phyloP scores from a whole-genome alignment of 352 stramenopile species.

The Phytophthora citrophthora region DNA sequence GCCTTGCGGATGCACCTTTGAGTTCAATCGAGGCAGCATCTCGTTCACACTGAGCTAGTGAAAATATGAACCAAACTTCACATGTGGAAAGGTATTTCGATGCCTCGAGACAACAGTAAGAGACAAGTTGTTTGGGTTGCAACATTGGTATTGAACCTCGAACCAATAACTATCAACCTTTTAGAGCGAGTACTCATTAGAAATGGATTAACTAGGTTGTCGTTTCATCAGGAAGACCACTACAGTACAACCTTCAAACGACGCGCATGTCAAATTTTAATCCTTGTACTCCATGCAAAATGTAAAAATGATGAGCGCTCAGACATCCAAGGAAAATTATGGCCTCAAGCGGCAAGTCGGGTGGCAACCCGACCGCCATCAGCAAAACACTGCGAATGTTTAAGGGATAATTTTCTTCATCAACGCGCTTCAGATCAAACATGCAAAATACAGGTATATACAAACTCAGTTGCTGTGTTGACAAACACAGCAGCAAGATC shows the following conservation, averaged over 20 bases:
- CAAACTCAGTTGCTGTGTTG: slow-evolving; percentile 31
- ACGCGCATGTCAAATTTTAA: slow-evolving; percentile 83
- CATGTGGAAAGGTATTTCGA: background rate
- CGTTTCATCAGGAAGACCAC: slow-evolving; percentile 71
- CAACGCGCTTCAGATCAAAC: slow-evolving; percentile 51
- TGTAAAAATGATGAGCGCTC: slow-evolving; percentile 30
- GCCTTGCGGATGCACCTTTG: slow-evolving; percentile 31
- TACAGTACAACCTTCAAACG: slow-evolving; percentile 71
- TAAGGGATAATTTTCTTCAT: slow-evolving; percentile 84
- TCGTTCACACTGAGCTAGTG: background rate
- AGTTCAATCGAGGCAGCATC: slow-evolving; percentile 29
- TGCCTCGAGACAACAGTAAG: background rate
- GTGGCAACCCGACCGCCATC: slow-evolving; percentile 72
- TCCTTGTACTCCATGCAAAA: slow-evolving; percentile 49
- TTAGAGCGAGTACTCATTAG: slow-evolving; percentile 62
- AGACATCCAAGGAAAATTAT: slow-evolving; percentile 72
- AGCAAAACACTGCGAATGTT: slow-evolving; percentile 89
- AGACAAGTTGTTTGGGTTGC: slow-evolving; percentile 9
- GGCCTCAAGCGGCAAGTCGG: slow-evolving; percentile 65
- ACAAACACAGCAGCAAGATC: slow-evolving; percentile 43
- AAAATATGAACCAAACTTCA: slow-evolving; percentile 7
- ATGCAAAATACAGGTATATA: slow-evolving; percentile 6
- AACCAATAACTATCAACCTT: slow-evolving; percentile 12
- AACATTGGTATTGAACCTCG: background rate
- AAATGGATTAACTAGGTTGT: slow-evolving; percentile 86